Evolutionary conservation across 257 asterid genomes (phyloP).

Genomic region (Cordia subcordata): DNA sequence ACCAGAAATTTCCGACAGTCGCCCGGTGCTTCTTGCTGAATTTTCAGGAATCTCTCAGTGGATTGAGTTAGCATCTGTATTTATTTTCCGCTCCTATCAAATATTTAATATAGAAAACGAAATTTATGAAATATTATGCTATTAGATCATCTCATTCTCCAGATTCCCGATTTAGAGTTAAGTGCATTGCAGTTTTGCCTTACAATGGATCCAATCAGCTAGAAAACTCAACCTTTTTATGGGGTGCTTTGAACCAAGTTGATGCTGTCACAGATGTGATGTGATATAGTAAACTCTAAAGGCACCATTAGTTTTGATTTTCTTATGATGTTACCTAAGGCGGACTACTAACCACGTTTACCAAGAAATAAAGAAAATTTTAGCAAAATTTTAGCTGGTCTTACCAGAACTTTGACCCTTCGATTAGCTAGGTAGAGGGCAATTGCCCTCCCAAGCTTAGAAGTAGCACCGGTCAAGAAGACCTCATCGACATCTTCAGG

Average conservation of each 20-base stretch:
- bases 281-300: too few species aligned
- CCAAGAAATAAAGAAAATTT: too few species aligned
- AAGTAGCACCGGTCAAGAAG: slow-evolving; percentile 85
- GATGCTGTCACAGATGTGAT: too few species aligned
- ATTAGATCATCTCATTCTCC: too few species aligned
- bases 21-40: slow-evolving; percentile 64
- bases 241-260: too few species aligned
- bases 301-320: too few species aligned
- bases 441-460: slow-evolving; percentile 92
- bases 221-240: too few species aligned
- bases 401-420: slow-evolving; percentile 69
- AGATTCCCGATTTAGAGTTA: too few species aligned
- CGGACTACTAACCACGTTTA: too few species aligned
- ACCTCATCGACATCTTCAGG: slow-evolving; percentile 68
- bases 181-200: too few species aligned
- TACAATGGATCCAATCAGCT: too few species aligned
- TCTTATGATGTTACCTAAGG: too few species aligned
- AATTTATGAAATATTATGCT: neutral
- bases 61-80: slow-evolving; percentile 83
- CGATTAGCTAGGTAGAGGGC: slow-evolving; percentile 68
- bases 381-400: slow-evolving; percentile 2
- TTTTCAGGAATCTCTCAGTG: slow-evolving; percentile 67
- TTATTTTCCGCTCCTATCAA: slow-evolving; percentile 5
- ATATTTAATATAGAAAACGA: neutral
- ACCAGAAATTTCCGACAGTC: slow-evolving; percentile 60